Evolutionary conservation across 805 yeast genomes (phyloP).

Genomic region (Wilhelminamyces savonicus): DNA sequence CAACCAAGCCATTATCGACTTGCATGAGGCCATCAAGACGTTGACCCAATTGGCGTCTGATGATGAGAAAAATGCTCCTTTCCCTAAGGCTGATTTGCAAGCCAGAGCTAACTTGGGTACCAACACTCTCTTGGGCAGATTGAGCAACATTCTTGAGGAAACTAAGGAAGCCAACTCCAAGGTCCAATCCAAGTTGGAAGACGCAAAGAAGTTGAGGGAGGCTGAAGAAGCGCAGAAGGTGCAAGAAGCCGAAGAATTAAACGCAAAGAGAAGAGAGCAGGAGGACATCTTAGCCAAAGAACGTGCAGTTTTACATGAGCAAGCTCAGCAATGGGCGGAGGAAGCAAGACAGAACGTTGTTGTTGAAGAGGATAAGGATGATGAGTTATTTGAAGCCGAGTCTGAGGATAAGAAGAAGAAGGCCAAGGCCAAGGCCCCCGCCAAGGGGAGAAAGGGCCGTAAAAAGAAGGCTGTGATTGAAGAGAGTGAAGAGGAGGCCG

Average conservation of each 20-base stretch:
- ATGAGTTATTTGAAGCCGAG: slow-evolving; percentile 22
- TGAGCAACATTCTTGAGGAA: slow-evolving; percentile 64
- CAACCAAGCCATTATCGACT: slow-evolving; percentile 45
- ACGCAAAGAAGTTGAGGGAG: slow-evolving; percentile 62
- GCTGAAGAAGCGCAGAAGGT: slow-evolving; percentile 41
- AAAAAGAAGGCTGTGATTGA: slow-evolving; percentile 30
- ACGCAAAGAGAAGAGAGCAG: slow-evolving; percentile 38
- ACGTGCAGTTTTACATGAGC: slow-evolving; percentile 43
- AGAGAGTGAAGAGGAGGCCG: slow-evolving; percentile 25
- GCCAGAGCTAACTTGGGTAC: slow-evolving; percentile 85
- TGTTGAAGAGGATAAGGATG: slow-evolving; percentile 34
- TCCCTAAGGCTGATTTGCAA: slow-evolving; percentile 70
- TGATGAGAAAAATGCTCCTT: slow-evolving; percentile 61
- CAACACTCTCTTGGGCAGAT: slow-evolving; percentile 64
- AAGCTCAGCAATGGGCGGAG: slow-evolving; percentile 45
- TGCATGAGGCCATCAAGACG: slow-evolving; percentile 54
- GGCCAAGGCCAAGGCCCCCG: slow-evolving; percentile 16
- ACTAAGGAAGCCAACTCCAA: slow-evolving; percentile 62
- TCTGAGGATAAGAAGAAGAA: slow-evolving; percentile 16
- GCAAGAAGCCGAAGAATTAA: slow-evolving; percentile 32
- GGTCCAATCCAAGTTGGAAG: slow-evolving; percentile 56
- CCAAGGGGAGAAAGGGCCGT: slow-evolving; percentile 20
- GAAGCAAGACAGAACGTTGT: slow-evolving; percentile 33
- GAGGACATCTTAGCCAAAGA: slow-evolving; percentile 42
- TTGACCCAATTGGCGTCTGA: slow-evolving; percentile 52